These are phyloP conservation scores for Phytophthora sansomeana DNA, from an alignment of 352 stramenopile species.

Conservation along the genomic window DNA sequence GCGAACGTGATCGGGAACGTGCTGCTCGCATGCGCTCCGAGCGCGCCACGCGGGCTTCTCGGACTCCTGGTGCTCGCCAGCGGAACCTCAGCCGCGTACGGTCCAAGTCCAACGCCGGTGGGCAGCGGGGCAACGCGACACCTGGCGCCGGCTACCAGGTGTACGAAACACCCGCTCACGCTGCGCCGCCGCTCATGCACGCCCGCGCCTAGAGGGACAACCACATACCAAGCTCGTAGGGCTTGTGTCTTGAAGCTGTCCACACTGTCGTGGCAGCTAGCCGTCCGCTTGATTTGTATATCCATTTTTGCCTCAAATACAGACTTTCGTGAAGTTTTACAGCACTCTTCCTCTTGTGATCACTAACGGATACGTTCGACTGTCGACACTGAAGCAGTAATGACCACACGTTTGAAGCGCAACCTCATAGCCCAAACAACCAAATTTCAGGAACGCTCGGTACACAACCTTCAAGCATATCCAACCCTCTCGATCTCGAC, in stretches of 20 bases:
- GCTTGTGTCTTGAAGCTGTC: conserved; percentile 24
- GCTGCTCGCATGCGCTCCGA: conserved; percentile 50
- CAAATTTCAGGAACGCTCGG: no score
- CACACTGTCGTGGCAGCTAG: conserved; percentile 18
- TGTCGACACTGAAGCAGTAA: no score
- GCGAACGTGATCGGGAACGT: conserved; percentile 52
- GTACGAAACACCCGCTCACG: conserved; percentile 63
- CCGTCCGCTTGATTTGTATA: conserved; percentile 35
- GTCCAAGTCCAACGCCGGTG: conserved; percentile 58
- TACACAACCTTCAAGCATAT: no score
- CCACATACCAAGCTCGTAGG: background rate
- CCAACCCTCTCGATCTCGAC: no score
- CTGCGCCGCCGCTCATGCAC: conserved; percentile 49
- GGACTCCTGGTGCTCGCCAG: conserved; percentile 55
- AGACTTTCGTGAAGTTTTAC: conserved; percentile 40
- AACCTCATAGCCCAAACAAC: no score
- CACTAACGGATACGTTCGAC: no score
- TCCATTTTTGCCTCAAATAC: conserved; percentile 43
- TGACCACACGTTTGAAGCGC: no score
- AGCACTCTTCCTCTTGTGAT: background rate
- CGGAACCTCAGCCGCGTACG: conserved; percentile 67
- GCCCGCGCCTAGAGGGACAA: conserved; percentile 32
- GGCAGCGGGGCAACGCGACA: conserved; percentile 34
- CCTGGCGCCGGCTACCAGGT: conserved; percentile 52
- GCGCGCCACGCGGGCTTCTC: conserved; percentile 42